Base-by-base conservation (phyloP, 2,329 filamentous ascomycete genomes). In the Alternaria sp. region DNA sequence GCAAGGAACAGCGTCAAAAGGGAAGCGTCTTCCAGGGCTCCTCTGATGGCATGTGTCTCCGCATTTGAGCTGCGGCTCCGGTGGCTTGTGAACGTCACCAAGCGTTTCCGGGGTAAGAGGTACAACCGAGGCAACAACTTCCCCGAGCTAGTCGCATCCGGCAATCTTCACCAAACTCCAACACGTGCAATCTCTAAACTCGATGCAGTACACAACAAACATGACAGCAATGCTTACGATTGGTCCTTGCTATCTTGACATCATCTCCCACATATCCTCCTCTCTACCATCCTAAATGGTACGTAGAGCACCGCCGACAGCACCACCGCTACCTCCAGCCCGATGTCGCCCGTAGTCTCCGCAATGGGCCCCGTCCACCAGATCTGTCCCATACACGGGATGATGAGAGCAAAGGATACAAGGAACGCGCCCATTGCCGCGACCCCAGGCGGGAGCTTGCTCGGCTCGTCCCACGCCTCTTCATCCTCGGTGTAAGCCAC, bases 301-400 rank as follows among this genome's bases (percentile, higher is more conserved):
- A 82, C 57, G 62, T 84, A 84, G 24, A 83, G 63, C 56, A 81
- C 43, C n/a, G 75, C 75, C 8, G 79, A 80, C 11, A 84, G 71
- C 28, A 81, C 81, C 68, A 89, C 85, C 0, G 87, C 87, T 72
- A 88, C 77, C 78, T 90, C 88, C 58, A 90, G 89, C 0, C 88
- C 88, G 71, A 90, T 85, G 64, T 90, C 88, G 0, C 88, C 88
- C 11, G 87, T 88, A 36, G 68, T 83, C 74, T 82, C 76, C 0
- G 87, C 87, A 65, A 89, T 85, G 0, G 87, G 87, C 0, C 87
- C 87, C 8, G 81, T 84, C 69, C 83, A 89, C 87, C 87, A 89
- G 4, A 82, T 84, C 74, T 88, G 85, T 9, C 80, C 81, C 83
- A 89, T 89, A 32, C 83, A 85, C 0, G 87, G 87, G 7, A 89